Evolutionary conservation across 805 yeast species (phyloP), one percentile per base, ranked within the genome.

Genomic region (Pichia sporocuriosa): DNA sequence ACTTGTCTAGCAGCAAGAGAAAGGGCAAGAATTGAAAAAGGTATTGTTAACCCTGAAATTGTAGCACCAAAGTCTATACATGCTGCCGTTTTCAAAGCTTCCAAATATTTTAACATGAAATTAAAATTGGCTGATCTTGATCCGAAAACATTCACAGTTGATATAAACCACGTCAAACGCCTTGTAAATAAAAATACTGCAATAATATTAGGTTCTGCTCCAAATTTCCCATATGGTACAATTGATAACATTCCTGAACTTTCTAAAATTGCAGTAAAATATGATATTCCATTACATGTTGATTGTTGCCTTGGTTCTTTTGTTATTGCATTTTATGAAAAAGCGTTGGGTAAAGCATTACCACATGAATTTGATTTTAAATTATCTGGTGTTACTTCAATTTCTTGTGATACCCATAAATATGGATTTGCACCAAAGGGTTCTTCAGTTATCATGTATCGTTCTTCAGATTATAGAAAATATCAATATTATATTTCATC

Each of bases 371-470:
- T 90, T 63, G 97, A 93, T 59, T 90, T 90, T 65, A 68, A 90
- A 49, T 70, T 87, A 2, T 82, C 86, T 1, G 93, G 93, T 25
- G 97, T 93, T n/a, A 93, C 97, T 1, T 88, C 97, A 3, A 90
- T 90, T 44, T 85, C 96, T n/a, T 93, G 97, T 65, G 98, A 90
- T 60, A 90, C 98, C n/a, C 98, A 90, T 69, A 90, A 90, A 62
- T 90, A 90, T 57, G 98, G 97, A 1, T 93, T 90, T 70, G 97
- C 97, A 8, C 98, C 98, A 30, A 90, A 90, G 63, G 98, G 98
- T 9, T 82, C 95, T 0, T 86, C 96, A 1, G 73, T 90, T 20
- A 83, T 93, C 53, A 82, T 93, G 95, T 93, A 93, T 62, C 74
- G 97, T 35, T 64, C 72, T 46, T 53, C 72, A 0, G 71, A 74